Conservation (phyloP, 2,329 filamentous ascomycete species). For the Cryphonectria parasitica region DNA sequence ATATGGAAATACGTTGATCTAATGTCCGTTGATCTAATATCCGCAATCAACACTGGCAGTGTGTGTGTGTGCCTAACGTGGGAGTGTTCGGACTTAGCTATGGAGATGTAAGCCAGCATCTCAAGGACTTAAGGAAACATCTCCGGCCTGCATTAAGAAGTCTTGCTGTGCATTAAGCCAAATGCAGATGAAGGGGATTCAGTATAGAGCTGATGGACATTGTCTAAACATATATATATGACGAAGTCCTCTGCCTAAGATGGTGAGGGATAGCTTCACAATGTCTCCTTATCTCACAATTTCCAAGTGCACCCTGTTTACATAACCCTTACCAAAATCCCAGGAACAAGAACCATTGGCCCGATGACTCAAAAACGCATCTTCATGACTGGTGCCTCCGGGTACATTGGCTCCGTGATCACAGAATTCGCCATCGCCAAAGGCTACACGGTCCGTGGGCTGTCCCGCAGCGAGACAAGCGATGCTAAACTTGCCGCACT, state of each 20-base stretch:
- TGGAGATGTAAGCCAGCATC: background rate
- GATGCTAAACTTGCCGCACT: slow-evolving; percentile 43
- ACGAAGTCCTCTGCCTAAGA: background rate
- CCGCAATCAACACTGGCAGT: background rate
- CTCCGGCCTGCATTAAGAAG: background rate
- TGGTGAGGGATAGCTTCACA: background rate
- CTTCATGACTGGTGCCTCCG: slow-evolving; percentile 48
- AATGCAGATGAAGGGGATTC: background rate
- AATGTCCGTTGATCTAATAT: background rate
- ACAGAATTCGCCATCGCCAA: slow-evolving; percentile 33
- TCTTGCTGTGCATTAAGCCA: background rate
- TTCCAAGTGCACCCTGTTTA: background rate
- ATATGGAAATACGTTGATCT: background rate
- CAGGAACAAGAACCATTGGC: background rate
- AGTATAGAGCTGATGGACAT: background rate
- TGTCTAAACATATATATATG: background rate
- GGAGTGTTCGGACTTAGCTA: background rate
- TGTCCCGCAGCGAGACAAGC: slow-evolving; percentile 35
- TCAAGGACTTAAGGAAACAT: background rate
- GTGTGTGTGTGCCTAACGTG: background rate
- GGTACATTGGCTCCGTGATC: slow-evolving; percentile 41
- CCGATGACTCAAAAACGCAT: slow-evolving; percentile 17
- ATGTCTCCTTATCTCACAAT: background rate
- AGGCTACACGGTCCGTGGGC: slow-evolving; percentile 46
- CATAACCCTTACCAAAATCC: background rate